Base-by-base conservation (phyloP, 1,284 basidiomycete genomes). In the Cryptococcus sp. region DNA sequence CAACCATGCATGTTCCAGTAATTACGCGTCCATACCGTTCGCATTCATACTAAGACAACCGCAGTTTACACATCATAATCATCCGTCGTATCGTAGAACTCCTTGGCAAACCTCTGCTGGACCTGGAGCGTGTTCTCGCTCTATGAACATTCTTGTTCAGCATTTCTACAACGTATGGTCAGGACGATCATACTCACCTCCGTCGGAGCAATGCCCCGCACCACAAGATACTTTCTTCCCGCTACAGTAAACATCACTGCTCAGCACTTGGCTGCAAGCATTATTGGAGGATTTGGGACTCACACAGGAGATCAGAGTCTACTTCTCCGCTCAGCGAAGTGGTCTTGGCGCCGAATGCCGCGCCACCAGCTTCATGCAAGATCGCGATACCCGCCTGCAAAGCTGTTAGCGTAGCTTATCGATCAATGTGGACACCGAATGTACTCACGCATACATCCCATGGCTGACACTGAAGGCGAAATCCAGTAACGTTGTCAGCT, bases 141-240 rank as follows among this genome's bases (percentile, higher is more conserved):
- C 75, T 77, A 47, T 47, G 20, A n/a, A n/a, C n/a, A 49, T 7
- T 19, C 44, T 27, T 25, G 19, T 19, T 40, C 10, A 31, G 31
- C 31, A 10, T 15, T 20, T n/a, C 19, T 38, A 40, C 27, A 20
- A 0, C 17, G 13, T 13, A 50, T n/a, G 3, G 16, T 25, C 16
- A 16, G 8, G 7, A 23, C 16, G 8, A 8, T 35, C 15, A 38
- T 20, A 53, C 67, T 63, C 44, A 70, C 71, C 55, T 69, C 61
- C 2, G 64, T 60, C 25, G 64, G 50, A 1, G 64, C 60, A 19
- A 81, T 76, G 27, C 68, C 71, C 55, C 83, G 71, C 13, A 96
- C 83, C 41, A 93, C 87, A 50, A 94, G 82, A 75, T 94, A 92
- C 77, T 94, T 95, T 67, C 93, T 84, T 2, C 91, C 91, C 3